Base-by-base conservation (phyloP, 257 asterid species). In the Mitragyna speciosa region DNA sequence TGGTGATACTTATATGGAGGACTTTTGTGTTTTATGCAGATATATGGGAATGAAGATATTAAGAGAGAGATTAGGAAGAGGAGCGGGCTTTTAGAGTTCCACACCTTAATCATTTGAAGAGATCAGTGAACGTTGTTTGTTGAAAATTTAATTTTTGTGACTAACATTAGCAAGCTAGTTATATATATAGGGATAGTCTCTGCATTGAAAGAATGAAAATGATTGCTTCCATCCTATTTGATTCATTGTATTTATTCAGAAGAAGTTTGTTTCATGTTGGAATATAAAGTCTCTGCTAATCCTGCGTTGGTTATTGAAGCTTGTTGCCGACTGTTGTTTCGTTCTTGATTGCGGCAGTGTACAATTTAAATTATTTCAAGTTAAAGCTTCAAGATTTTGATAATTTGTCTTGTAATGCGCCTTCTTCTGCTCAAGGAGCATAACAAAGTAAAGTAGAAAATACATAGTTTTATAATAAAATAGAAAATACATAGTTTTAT, bases 21-120 rank as follows among this genome's bases (percentile, higher is more conserved):
- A 2, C 0, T n/a, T 9, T 4, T 51, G 14, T 19, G 16, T 41
- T 26, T 28, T 33, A 5, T 70, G 89, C 86, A 95, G 99, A 95
- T 95, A 95, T 86, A 88, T 91, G 92, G 99, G 97, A 85, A 93
- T 95, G 88, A 95, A 93, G 93, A 93, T 95, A 79, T 71, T 93
- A 78, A 85, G 94, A 80, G 90, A 83, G 70, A 93, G 99, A 80
- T 84, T 90, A 76, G 94, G 97, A 56, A 80, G 81, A 81, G 86
- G 77, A 79, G 94, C 94, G 51, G 90, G 88, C 61, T 28, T 85
- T 31, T 89, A 85, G 83, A 79, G 68, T 68, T 68, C 22, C 19
- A 24, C 16, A 26, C 33, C 41, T 0, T 45, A 0, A 47, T 24
- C 36, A 17, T 58, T 26, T 61, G 80, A 76, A 64, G 43, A 24